Base-by-base conservation (phyloP, 2,329 filamentous ascomycete species). In the Chaetomium sp. region DNA sequence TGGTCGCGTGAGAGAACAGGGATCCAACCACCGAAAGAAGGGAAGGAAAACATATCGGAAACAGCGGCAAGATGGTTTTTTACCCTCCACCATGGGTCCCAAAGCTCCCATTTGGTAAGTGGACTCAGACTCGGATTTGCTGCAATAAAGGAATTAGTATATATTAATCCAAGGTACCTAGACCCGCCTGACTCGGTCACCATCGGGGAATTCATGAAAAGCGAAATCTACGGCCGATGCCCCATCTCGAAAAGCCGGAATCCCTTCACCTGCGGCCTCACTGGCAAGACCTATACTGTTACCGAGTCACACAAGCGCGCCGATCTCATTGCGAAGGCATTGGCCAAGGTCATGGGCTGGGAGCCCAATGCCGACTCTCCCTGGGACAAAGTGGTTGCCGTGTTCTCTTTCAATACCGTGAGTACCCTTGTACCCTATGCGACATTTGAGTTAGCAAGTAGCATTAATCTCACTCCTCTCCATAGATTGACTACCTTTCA, bases 381-480 rank as follows among this genome's bases (percentile, higher is more conserved):
- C 74, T 95, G 89, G 89, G 91, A 95, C 72, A 92, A 93, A 75
- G 90, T 93, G 27, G 80, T 92, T 56, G 89, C 82, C 4, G 80
- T 93, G 31, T 96, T 91, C 78, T 88, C 89, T n/a, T 77, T 93
- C 65, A 96, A 96, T 74, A 92, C 91, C 33, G 90, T 92, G 77
- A 65, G 83, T 66, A 27, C 16, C 35, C 12, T 2, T 10, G 16
- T 19, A 8, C 16, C 25, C n/a, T 1, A 2, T 35, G 25, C 23
- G 25, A 27, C 29, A 21, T 12, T 27, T 19, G 10, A 9, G 5
- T 19, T 1, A 10, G 10, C 10, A 19, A 35, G 16, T 35, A 6
- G 2, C 23, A 19, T 9, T 25, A 45, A 35, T 27, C 62, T 60
- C 10, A 59, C 45, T 42, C 29, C 4, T 8, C 7, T 29, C 57